These are phyloP conservation scores for Lasiodiplodia hormozganensis DNA, from an alignment of 2,329 filamentous ascomycete genomes.

Conservation along the genomic window DNA sequence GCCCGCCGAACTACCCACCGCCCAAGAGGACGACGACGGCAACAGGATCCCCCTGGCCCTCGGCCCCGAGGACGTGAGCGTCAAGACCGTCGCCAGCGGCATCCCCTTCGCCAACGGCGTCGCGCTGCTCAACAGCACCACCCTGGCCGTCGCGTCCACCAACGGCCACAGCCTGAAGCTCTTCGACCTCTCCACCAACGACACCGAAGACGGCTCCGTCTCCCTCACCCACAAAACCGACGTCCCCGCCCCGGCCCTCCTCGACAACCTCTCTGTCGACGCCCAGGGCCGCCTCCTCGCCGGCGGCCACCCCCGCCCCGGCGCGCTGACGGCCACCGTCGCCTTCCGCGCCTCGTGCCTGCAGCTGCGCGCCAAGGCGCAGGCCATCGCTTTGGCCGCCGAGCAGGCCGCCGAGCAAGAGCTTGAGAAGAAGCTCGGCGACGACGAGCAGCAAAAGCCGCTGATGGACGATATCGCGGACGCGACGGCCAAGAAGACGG, in stretches of 20 bases:
- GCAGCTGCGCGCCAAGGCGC: slow-evolving; percentile 31
- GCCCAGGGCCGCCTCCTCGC: slow-evolving; percentile 47
- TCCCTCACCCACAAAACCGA: slow-evolving; percentile 31
- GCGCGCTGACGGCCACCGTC: slow-evolving; percentile 34
- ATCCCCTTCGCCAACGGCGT: slow-evolving; percentile 54
- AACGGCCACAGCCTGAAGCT: slow-evolving; percentile 44
- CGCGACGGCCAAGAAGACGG: slow-evolving; percentile 33
- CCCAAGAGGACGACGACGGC: slow-evolving; percentile 9
- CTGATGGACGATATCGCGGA: slow-evolving; percentile 27
- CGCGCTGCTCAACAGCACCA: slow-evolving; percentile 43
- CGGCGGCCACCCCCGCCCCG: slow-evolving; percentile 50
- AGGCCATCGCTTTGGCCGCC: neutral
- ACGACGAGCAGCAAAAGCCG: slow-evolving; percentile 21
- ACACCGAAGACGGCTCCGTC: slow-evolving; percentile 5
- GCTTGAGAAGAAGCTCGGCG: slow-evolving; percentile 25
- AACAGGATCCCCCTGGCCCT: slow-evolving; percentile 9
- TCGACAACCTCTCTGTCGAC: slow-evolving; percentile 52
- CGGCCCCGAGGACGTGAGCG: neutral
- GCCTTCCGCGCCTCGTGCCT: slow-evolving; percentile 4
- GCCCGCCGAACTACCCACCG: slow-evolving; percentile 14
- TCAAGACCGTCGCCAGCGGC: slow-evolving; percentile 26
- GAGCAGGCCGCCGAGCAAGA: neutral
- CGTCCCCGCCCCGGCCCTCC: slow-evolving; percentile 40
- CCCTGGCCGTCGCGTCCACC: slow-evolving; percentile 49
- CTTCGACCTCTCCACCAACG: slow-evolving; percentile 36